Evolutionary conservation across 306 rosid species (phyloP), one percentile per base, ranked within the genome.

Genomic region (Macrotyloma uniflorum): DNA sequence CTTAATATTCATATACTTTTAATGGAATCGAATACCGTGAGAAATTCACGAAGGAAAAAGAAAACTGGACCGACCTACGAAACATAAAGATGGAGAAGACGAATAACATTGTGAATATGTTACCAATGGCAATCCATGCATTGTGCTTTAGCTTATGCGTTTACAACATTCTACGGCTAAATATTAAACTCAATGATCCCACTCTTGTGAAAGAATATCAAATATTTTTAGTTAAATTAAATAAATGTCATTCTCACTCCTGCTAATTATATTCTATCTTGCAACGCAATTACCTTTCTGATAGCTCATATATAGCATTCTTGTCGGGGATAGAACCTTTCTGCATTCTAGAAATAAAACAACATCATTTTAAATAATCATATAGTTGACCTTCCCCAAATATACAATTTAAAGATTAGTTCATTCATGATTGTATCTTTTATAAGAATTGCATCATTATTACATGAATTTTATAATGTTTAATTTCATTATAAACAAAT

Each of bases 131-230:
- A 20, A 38, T 22, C 66, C 51, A 40, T 30, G 32, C 32, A 30
- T 57, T 38, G 23, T 18, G 51, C 78, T 73, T 55, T 73, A 36
- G 11, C 19, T 2, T 40, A 40, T 55, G 42, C 58, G 43, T 74
- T 58, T 40, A 16, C 77, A 73, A 23, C 53, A 22, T 73, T 73
- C 57, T 24, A 42, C 49, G 67, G 38, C 42, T 22, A 55, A 55
- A 74, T 73, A 35, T 54, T 54, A n/a, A 74, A 43, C 20, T 15
- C 43, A 26, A 43, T 58, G 19, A 11, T 42, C 18, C n/a, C 42
- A 22, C 22, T 51, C 4, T 53, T 36, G 38, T 54, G 1, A 35
- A 19, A 13, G 65, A 71, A 53, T 72, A 72, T 30, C 53, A 33
- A 64, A 50, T 12, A 24, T n/a, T 10, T 57, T 40, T 58, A 33